These are phyloP conservation scores for Amauroascus niger DNA, from an alignment of 2,329 filamentous ascomycete genomes.

Conservation along the genomic window DNA sequence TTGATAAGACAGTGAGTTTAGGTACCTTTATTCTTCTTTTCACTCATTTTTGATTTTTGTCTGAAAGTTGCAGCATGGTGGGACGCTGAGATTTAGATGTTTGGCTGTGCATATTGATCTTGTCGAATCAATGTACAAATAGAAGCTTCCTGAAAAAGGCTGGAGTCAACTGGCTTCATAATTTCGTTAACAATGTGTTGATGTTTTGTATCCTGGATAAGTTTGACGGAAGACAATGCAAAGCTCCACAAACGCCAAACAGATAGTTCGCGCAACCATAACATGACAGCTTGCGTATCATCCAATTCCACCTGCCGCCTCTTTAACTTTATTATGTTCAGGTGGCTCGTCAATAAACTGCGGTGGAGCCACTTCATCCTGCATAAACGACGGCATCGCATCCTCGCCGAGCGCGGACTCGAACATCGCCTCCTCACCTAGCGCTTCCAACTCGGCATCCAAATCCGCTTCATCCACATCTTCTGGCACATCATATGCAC, in stretches of 20 bases:
- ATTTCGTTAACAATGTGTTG: neutral
- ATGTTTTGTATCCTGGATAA: neutral
- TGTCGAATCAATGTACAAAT: neutral
- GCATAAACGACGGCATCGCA: constrained; percentile 70
- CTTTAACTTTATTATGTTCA: constrained; percentile 66
- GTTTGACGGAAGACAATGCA: neutral
- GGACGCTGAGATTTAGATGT: neutral
- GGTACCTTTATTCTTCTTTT: neutral
- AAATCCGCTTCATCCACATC: constrained; percentile 95
- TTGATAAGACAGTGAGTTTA: neutral
- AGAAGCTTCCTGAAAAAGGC: neutral
- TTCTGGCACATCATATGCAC: constrained; percentile 90
- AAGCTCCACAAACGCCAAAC: neutral
- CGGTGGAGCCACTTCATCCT: constrained; percentile 71
- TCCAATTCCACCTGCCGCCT: constrained; percentile 49
- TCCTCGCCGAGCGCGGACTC: constrained; percentile 57
- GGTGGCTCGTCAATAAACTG: constrained; percentile 92
- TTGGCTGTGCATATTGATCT: neutral
- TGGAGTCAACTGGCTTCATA: neutral
- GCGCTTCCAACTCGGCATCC: constrained; percentile 88
- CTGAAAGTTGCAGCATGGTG: neutral
- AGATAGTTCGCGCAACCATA: neutral
- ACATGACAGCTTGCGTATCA: neutral
- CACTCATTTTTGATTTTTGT: neutral
- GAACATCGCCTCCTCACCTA: constrained; percentile 88